These are phyloP conservation scores for Trichoderma semiorbis DNA, from an alignment of 2,329 filamentous ascomycete genomes.

Conservation along the genomic window DNA sequence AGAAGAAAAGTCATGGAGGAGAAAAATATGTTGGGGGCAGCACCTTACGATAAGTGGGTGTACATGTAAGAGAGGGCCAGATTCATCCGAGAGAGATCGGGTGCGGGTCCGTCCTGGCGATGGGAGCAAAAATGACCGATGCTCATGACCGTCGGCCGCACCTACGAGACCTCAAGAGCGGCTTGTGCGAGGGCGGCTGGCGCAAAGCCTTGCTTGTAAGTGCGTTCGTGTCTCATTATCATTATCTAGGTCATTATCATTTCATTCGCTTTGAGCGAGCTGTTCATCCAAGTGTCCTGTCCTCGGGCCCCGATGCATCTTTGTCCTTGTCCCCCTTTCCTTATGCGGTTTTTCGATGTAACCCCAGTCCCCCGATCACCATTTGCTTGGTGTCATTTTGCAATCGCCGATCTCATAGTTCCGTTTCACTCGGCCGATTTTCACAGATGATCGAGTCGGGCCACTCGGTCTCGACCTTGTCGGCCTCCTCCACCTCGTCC, in stretches of 20 bases:
- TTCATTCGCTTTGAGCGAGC: neutral
- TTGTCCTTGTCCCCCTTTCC: neutral
- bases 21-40: neutral
- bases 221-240: constrained; percentile 12
- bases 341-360: neutral
- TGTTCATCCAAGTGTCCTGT: constrained; percentile 2
- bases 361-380: neutral
- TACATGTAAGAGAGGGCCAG: neutral
- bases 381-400: neutral
- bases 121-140: neutral
- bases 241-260: constrained; percentile 11
- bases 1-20: neutral
- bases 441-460: neutral
- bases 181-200: neutral
- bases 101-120: neutral
- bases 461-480: neutral
- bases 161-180: neutral
- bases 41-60: neutral
- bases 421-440: neutral
- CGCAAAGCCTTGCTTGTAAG: neutral
- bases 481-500: neutral
- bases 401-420: neutral
- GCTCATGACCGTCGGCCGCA: neutral
- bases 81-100: neutral
- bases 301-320: neutral